phyloP scores from a whole-genome alignment of 2,329 filamentous ascomycete genomes.

The Diatrype stigma region DNA sequence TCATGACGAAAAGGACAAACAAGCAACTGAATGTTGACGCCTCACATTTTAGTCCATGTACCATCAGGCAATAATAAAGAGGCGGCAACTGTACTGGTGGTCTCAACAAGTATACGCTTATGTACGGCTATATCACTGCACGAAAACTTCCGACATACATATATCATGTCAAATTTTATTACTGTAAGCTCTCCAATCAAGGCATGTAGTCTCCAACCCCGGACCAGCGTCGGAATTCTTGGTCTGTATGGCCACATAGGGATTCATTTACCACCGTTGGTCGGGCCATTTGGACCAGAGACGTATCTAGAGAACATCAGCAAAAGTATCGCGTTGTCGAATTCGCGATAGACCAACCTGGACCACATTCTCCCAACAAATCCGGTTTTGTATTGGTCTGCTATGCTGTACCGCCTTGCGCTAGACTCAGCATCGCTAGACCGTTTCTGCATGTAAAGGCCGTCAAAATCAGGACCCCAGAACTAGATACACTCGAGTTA shows the following conservation, averaged over 20 bases:
- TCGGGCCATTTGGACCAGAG: background rate
- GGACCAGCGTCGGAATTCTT: background rate
- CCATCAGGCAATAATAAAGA: no score
- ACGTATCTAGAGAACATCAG: background rate
- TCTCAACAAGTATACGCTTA: no score
- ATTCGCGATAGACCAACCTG: conserved; percentile 2
- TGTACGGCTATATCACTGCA: no score
- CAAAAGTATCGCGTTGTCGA: background rate
- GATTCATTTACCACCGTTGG: background rate
- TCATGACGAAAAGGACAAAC: no score
- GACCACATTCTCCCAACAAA: conserved; percentile 8
- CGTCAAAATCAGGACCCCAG: conserved; percentile 7
- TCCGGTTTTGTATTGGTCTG: conserved; percentile 6
- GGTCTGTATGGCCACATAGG: background rate
- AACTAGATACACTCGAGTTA: conserved; percentile 1
- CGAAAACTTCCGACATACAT: no score
- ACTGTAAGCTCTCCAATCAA: no score
- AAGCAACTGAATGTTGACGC: no score
- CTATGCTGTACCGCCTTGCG: conserved; percentile 8
- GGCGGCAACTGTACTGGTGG: no score
- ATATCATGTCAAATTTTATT: no score
- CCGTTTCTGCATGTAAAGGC: conserved; percentile 7
- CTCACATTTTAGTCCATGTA: no score
- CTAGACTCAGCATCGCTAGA: conserved; percentile 3
- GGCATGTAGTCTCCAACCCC: no score